Percentiles rank a stretch among this genome's conserved stretches.
Evolutionary conservation across 208 protist species (phyloP).

Genomic region (Naegleria fowleri): DNA sequence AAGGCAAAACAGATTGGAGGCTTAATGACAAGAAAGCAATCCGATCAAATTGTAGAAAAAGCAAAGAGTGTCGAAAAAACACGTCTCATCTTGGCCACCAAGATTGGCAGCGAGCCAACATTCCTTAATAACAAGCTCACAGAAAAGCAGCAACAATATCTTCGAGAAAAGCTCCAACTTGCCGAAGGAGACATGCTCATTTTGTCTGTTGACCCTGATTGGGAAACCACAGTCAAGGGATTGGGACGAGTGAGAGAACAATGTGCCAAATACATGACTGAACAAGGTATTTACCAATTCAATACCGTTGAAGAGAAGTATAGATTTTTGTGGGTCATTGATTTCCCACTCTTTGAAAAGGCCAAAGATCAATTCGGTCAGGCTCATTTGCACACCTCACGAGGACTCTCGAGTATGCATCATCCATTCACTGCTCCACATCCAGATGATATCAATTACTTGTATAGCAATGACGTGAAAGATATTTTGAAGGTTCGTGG

Average conservation of each 20-base stretch:
- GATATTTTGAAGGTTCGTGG: conserved; percentile 27
- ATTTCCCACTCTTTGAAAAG: conserved; percentile 61
- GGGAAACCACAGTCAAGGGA: not conserved
- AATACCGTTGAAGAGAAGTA: conserved; percentile 29
- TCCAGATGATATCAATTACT: conserved; percentile 45
- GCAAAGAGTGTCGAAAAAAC: not conserved
- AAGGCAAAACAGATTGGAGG: not conserved
- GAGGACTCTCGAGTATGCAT: conserved; percentile 46
- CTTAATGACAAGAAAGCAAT: not conserved
- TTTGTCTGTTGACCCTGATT: not conserved
- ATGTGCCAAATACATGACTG: not conserved
- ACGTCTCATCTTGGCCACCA: not conserved
- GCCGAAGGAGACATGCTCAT: not conserved
- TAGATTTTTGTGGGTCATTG: conserved; percentile 60
- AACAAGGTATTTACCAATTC: not conserved
- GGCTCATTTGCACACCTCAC: not conserved
- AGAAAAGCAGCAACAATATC: not conserved
- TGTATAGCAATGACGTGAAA: conserved; percentile 18
- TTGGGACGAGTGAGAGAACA: not conserved
- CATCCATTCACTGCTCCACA: conserved; percentile 71
- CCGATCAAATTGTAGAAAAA: not conserved
- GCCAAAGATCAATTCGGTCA: conserved; percentile 31
- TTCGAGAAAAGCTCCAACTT: not conserved
- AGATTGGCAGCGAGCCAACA: not conserved
- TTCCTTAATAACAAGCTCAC: not conserved